phyloP scores from a whole-genome alignment of 1,139 yeast species.

The Diutina siamensis region DNA sequence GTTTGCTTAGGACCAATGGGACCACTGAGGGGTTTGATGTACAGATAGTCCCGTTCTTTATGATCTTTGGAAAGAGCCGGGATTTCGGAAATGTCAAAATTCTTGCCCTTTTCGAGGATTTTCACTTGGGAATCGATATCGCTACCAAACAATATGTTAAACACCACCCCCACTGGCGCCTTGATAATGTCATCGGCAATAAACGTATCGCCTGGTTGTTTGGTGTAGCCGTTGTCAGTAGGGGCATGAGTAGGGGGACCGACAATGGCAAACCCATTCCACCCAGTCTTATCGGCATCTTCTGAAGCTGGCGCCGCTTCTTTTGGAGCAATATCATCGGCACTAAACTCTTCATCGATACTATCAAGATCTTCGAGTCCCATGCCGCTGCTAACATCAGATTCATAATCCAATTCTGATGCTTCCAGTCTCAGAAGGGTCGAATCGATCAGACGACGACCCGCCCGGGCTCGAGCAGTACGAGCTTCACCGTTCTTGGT shows the following conservation, averaged over 20 bases:
- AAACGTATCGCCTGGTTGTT: conserved; percentile 48
- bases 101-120: conserved; percentile 57
- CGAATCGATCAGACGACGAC: background rate
- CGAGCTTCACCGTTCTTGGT: conserved; percentile 3
- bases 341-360: background rate
- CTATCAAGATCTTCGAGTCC: background rate
- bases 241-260: conserved; percentile 31
- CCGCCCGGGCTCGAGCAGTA: conserved; percentile 4
- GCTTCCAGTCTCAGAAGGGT: background rate
- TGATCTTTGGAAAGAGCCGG: conserved; percentile 21
- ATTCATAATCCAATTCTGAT: background rate
- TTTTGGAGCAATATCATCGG: background rate
- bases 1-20: conserved; percentile 96
- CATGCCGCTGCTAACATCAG: background rate
- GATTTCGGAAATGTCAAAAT: conserved; percentile 48
- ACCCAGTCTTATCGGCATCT: background rate
- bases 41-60: conserved; percentile 49
- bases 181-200: conserved; percentile 48
- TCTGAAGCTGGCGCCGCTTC: background rate
- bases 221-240: conserved; percentile 30
- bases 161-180: conserved; percentile 81
- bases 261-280: background rate
- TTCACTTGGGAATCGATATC: conserved; percentile 48
- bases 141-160: conserved; percentile 57
- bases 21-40: conserved; percentile 68